phyloP scores from a whole-genome alignment of 148 eudicot species.

The Silene uniflora region DNA sequence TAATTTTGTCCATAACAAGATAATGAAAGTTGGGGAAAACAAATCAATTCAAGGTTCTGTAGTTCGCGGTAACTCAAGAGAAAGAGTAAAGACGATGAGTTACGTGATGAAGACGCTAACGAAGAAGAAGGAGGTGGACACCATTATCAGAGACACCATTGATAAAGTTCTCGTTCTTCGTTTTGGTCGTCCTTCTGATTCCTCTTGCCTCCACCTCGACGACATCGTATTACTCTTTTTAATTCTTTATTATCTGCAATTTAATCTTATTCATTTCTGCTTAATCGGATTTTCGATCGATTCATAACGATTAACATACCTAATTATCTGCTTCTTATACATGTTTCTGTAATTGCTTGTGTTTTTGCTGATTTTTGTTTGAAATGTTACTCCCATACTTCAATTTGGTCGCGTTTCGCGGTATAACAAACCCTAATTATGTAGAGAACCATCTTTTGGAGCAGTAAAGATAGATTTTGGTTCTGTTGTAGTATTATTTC shows the following conservation, averaged over 20 bases:
- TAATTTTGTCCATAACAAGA: too few relatives aligned
- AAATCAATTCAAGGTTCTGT: too few relatives aligned
- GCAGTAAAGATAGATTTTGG: too few relatives aligned
- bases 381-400: too few relatives aligned
- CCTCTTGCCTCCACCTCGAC: constrained; percentile 77
- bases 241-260: neutral
- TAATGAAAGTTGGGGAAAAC: too few relatives aligned
- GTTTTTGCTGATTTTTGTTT: too few relatives aligned
- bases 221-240: constrained; percentile 48
- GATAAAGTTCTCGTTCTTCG: constrained; percentile 93
- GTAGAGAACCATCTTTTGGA: too few relatives aligned
- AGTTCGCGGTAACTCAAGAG: neutral
- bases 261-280: neutral
- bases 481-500: too few relatives aligned
- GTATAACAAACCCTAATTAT: too few relatives aligned
- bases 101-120: constrained; percentile 44
- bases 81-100: constrained; percentile 27
- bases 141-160: constrained; percentile 74
- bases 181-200: constrained; percentile 68
- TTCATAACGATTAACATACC: neutral
- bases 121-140: constrained; percentile 68
- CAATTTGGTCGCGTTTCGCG: too few relatives aligned
- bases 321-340: neutral
- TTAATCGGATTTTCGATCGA: neutral
- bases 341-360: too few relatives aligned